These are phyloP conservation scores for Gnomoniopsis sp. DNA, from an alignment of 2,329 filamentous ascomycete genomes.

Conservation along the genomic window DNA sequence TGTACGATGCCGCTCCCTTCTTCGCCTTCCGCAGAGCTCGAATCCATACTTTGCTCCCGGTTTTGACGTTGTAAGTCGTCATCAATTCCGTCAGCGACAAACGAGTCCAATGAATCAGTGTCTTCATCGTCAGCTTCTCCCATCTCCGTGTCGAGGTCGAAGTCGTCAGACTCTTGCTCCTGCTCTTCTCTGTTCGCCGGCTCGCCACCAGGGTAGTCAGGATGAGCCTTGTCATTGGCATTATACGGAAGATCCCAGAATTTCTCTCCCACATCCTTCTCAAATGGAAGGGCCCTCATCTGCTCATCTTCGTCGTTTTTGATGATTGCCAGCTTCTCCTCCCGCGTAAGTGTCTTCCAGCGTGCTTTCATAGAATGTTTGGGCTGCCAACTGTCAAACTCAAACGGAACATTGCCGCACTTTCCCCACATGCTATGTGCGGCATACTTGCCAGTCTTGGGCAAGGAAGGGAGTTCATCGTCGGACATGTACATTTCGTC, in stretches of 20 bases:
- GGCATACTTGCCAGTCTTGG: not conserved
- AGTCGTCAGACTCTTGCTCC: not conserved
- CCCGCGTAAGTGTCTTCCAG: slow-evolving; percentile 35
- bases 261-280: slow-evolving; percentile 8
- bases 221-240: not conserved
- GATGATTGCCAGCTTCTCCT: slow-evolving; percentile 36
- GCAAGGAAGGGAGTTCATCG: slow-evolving; percentile 32
- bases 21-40: not conserved
- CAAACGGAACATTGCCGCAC: slow-evolving; percentile 32
- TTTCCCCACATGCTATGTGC: slow-evolving; percentile 15
- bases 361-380: slow-evolving; percentile 43
- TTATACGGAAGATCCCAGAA: slow-evolving; percentile 12
- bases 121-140: not conserved
- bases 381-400: slow-evolving; percentile 36
- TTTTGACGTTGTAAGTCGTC: not conserved
- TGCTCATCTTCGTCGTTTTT: slow-evolving; percentile 27
- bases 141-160: not conserved
- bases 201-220: not conserved
- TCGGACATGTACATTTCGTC: slow-evolving; percentile 52
- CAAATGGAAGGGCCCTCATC: slow-evolving; percentile 19
- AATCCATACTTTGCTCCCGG: not conserved
- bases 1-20: not conserved
- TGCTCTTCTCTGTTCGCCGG: not conserved
- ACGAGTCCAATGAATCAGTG: not conserved
- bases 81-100: not conserved